Evolutionary conservation across 2,329 filamentous ascomycete species (phyloP).

Genomic region (Talaromyces verruculosus): DNA sequence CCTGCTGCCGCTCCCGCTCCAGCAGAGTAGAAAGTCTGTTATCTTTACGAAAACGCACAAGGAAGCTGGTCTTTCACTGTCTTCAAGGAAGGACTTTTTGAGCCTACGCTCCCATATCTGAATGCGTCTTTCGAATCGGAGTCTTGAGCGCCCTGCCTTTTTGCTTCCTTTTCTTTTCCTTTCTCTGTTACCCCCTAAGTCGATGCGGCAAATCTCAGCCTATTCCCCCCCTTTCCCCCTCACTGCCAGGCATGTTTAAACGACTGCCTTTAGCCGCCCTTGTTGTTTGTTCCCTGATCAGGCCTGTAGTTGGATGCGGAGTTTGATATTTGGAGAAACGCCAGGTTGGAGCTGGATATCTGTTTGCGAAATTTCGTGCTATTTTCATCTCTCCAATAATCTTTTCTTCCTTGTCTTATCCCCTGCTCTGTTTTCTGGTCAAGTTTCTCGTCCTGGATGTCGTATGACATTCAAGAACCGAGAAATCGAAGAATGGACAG

Average conservation of each 20-base stretch:
- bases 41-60: constrained; percentile 11
- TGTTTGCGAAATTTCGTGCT: constrained; percentile 17
- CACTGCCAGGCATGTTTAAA: constrained; percentile 11
- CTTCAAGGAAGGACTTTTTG: not conserved
- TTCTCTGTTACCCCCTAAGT: constrained; percentile 1
- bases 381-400: constrained; percentile 16
- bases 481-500: not conserved
- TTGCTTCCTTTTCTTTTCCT: not conserved
- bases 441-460: not conserved
- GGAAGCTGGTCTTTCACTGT: not conserved
- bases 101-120: not conserved
- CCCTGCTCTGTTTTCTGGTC: constrained; percentile 6
- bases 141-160: constrained; percentile 21
- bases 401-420: constrained; percentile 17
- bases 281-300: constrained; percentile 29
- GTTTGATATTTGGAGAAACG: constrained; percentile 46
- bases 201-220: not conserved
- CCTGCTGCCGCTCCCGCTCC: constrained; percentile 28
- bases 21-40: constrained; percentile 14
- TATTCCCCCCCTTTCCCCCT: not conserved
- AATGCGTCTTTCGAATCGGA: constrained; percentile 28
- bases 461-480: not conserved
- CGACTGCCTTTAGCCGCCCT: constrained; percentile 38
- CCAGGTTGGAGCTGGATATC: constrained; percentile 37
- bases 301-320: constrained; percentile 41